Evolutionary conservation across 257 asterid genomes (phyloP).

Genomic region (Jasminum sambac): DNA sequence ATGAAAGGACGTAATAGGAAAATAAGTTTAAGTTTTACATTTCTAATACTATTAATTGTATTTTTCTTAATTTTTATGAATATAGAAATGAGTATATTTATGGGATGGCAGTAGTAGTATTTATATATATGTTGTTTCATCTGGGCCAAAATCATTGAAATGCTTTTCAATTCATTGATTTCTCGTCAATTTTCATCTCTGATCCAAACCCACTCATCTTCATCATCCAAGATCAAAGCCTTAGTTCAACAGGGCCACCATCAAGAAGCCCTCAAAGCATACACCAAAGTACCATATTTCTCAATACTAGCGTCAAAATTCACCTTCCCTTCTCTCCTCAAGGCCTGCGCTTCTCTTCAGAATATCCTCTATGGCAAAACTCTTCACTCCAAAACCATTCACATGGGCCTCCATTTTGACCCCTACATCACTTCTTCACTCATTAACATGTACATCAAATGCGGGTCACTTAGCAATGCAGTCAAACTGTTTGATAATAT

Average conservation of each 20-base stretch:
- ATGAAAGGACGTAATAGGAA: no score
- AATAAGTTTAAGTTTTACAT: no score
- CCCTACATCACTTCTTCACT: constrained; percentile 71
- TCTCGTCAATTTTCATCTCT: constrained; percentile 35
- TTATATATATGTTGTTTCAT: no score
- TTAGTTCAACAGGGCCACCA: constrained; percentile 52
- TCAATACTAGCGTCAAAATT: constrained; percentile 36
- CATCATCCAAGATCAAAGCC: constrained; percentile 35
- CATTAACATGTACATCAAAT: constrained; percentile 58
- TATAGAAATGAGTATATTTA: no score
- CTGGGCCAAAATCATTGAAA: no score
- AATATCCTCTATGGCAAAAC: constrained; percentile 47
- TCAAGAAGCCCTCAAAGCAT: constrained; percentile 53
- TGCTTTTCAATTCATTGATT: not conserved
- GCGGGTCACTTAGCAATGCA: constrained; percentile 56
- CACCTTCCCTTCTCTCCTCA: constrained; percentile 78
- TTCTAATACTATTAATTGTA: no score
- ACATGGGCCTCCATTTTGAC: constrained; percentile 59
- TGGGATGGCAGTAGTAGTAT: no score
- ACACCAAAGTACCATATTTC: constrained; percentile 43
- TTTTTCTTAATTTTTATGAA: no score
- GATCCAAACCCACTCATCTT: constrained; percentile 27
- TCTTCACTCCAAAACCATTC: constrained; percentile 58
- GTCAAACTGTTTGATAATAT: constrained; percentile 62
- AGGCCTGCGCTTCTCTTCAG: constrained; percentile 64